Percentiles rank a stretch among this genome's conserved stretches.
These are phyloP conservation scores for Aureobasidium lini DNA, from an alignment of 2,329 filamentous ascomycete species.

Conservation along the genomic window DNA sequence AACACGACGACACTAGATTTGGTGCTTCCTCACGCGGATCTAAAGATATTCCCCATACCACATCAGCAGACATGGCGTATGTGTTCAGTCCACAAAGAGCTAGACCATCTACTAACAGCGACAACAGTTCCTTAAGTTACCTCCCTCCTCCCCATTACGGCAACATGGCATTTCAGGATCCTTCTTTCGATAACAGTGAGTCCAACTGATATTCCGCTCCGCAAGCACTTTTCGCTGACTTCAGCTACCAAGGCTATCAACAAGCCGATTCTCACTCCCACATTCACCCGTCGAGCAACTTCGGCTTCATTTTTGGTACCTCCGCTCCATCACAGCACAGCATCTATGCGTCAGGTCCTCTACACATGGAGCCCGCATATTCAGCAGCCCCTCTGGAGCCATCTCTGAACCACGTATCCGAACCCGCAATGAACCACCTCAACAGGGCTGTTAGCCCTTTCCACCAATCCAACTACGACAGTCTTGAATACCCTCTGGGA, in stretches of 20 bases:
- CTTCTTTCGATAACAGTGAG: constrained; percentile 26
- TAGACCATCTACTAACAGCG: background rate
- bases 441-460: constrained; percentile 8
- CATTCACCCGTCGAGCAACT: background rate
- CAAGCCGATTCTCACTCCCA: background rate
- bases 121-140: constrained; percentile 27
- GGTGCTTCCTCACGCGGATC: background rate
- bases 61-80: constrained; percentile 29
- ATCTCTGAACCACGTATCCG: constrained; percentile 1
- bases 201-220: background rate
- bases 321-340: constrained; percentile 6
- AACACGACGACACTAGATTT: background rate
- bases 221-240: background rate
- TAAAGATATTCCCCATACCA: constrained; percentile 19
- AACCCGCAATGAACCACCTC: constrained; percentile 7
- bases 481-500: constrained; percentile 21
- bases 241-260: background rate
- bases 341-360: constrained; percentile 7
- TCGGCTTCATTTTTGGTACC: constrained; percentile 2
- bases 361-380: constrained; percentile 2
- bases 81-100: background rate
- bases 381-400: constrained; percentile 2
- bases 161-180: constrained; percentile 16
- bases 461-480: constrained; percentile 12
- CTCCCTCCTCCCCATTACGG: constrained; percentile 31